Evolutionary conservation across 1,284 basidiomycete species (phyloP), one percentile per base, ranked within the genome.

Genomic region (Volvariella surrecta): DNA sequence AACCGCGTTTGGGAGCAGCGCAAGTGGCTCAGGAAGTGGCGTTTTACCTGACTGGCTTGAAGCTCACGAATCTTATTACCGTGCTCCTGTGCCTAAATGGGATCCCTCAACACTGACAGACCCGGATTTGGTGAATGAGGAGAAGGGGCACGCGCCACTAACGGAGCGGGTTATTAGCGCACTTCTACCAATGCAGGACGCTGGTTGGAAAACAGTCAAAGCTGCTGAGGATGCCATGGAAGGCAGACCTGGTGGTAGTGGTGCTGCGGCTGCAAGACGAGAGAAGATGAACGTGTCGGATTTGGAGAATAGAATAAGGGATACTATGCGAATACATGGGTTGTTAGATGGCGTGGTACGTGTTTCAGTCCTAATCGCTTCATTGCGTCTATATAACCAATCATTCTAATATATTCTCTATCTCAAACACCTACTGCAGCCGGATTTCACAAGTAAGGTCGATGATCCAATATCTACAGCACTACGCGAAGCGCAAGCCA

Each of bases 381-480:
- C n/a, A 18, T 21, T 13, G n/a, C 1, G 9, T 10, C 17, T 17
- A 13, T n/a, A n/a, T n/a, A n/a, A n/a, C n/a, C n/a, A n/a, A n/a
- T n/a, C n/a, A n/a, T 21, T 30, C 13, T 9, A 22, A 20, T 38
- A 28, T 40, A 16, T 35, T 32, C 18, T 15, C 17, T 7, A 45
- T 4, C 38, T 38, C 48, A 48, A 20, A 13, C 42, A 15, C n/a
- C 34, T 6, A 35, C 43, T 47, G 20, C 52, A 92, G 87, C 83
- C 84, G 44, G 82, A 92, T 58, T 87, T 79, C 53, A 68, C 78
- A 1, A 72, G 79, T 37, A 78, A 83, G 42, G 84, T 91, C 35
- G 94, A 97, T 56, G 94, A 98, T 61, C 92, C 94, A 40, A 89
- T 98, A 46, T 86, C 92, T 2, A 82, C 87, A 2, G 87, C 91